phyloP scores from a whole-genome alignment of 352 stramenopile genomes.

The Halophytophthora batemanensis region DNA sequence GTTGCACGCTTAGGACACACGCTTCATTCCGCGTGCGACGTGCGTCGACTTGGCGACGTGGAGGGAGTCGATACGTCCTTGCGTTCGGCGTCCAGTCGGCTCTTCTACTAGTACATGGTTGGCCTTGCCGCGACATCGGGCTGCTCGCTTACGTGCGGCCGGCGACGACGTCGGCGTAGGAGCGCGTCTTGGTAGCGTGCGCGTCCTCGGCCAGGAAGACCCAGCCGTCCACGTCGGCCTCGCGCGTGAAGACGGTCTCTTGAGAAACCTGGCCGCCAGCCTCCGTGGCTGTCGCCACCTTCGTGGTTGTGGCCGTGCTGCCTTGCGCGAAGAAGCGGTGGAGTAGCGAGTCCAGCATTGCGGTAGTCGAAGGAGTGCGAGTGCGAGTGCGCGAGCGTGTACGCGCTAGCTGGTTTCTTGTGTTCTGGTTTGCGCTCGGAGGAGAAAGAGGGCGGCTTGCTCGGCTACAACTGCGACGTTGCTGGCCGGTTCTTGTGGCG shows the following conservation, averaged over 20 bases:
- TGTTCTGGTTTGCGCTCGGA: background rate
- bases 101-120: too few relatives aligned
- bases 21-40: too few relatives aligned
- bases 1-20: too few relatives aligned
- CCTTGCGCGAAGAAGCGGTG: conserved; percentile 29
- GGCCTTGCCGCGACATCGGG: background rate
- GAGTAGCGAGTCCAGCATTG: conserved; percentile 37
- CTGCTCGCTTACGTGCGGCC: conserved; percentile 17
- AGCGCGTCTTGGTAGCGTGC: conserved; percentile 20
- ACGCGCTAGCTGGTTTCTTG: background rate
- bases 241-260: conserved; percentile 31
- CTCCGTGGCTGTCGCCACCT: conserved; percentile 5
- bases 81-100: too few relatives aligned
- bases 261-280: conserved; percentile 19
- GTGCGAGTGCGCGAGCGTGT: background rate
- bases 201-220: conserved; percentile 40
- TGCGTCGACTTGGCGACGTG: too few relatives aligned
- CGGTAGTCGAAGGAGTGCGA: background rate
- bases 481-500: too few relatives aligned
- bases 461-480: too few relatives aligned
- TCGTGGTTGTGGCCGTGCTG: conserved; percentile 8
- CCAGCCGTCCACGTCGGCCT: conserved; percentile 45
- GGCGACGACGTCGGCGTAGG: conserved; percentile 45
- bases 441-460: too few relatives aligned
- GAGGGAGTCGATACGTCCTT: too few relatives aligned